Conservation (phyloP, 768 basidiomycete genomes). For the Collybia sordida region DNA sequence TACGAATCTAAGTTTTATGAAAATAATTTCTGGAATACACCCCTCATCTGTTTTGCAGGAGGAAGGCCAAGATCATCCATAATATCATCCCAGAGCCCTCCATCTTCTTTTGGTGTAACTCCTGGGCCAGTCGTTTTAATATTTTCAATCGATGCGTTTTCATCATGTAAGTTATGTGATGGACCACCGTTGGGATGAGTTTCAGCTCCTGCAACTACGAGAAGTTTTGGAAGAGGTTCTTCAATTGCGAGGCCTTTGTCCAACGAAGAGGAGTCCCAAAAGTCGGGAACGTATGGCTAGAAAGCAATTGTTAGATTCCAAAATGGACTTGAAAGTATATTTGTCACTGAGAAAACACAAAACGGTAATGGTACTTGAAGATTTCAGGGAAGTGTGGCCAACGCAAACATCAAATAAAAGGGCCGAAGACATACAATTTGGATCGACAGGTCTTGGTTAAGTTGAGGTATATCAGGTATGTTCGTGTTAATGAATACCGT, state of each 20-base stretch:
- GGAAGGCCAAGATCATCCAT: constrained; percentile 46
- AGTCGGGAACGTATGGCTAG: constrained; percentile 48
- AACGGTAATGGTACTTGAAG: background rate
- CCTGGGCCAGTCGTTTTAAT: constrained; percentile 14
- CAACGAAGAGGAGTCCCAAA: constrained; percentile 36
- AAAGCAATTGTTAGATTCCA: background rate
- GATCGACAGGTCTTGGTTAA: constrained; percentile 39
- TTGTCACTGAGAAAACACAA: background rate
- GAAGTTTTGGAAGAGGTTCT: constrained; percentile 37
- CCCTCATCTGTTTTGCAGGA: constrained; percentile 29
- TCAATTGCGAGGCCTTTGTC: constrained; percentile 14
- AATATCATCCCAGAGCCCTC: constrained; percentile 44
- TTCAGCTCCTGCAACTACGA: constrained; percentile 40
- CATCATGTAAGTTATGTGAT: constrained; percentile 33
- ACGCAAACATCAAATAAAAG: constrained; percentile 15
- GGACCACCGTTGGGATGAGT: constrained; percentile 37
- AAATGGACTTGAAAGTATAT: too few relatives aligned
- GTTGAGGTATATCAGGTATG: constrained; percentile 55
- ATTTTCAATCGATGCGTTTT: constrained; percentile 12
- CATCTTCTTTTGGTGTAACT: constrained; percentile 15
- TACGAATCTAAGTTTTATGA: constrained; percentile 12
- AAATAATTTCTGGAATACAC: constrained; percentile 30
- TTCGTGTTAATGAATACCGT: constrained; percentile 44
- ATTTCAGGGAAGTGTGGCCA: background rate
- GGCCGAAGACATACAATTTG: constrained; percentile 59